These are phyloP conservation scores for Lactarius akahatsu DNA, from an alignment of 768 basidiomycete genomes.

Conservation along the genomic window DNA sequence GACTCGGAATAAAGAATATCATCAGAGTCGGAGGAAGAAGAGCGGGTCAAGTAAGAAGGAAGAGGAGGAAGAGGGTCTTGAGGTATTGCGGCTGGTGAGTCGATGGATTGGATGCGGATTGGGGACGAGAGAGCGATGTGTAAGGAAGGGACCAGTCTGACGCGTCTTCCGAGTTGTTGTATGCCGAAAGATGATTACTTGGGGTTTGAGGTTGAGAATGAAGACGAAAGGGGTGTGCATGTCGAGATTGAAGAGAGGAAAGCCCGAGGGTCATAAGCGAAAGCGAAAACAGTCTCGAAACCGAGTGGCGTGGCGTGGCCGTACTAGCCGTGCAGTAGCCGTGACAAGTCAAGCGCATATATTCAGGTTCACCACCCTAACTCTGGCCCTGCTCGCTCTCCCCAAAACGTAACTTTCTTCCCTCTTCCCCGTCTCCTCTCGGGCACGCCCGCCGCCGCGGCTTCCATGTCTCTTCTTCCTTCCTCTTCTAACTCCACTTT, in stretches of 20 bases:
- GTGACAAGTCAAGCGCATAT: slow-evolving; percentile 61
- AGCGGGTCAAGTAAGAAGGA: slow-evolving; percentile 41
- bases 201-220: slow-evolving; percentile 29
- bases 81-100: slow-evolving; percentile 33
- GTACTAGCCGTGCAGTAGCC: neutral
- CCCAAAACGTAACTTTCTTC: slow-evolving; percentile 70
- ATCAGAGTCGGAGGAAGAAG: slow-evolving; percentile 43
- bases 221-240: slow-evolving; percentile 32
- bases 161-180: slow-evolving; percentile 29
- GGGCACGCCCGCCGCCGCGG: slow-evolving; percentile 14
- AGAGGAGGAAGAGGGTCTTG: slow-evolving; percentile 33
- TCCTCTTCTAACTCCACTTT: slow-evolving; percentile 51
- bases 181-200: slow-evolving; percentile 21
- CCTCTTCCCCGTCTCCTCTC: slow-evolving; percentile 44
- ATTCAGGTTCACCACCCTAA: slow-evolving; percentile 42
- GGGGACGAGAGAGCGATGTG: slow-evolving; percentile 32
- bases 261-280: slow-evolving; percentile 3
- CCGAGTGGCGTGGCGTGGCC: slow-evolving; percentile 2
- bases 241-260: slow-evolving; percentile 18
- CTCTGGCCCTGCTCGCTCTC: slow-evolving; percentile 46
- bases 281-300: slow-evolving; percentile 7
- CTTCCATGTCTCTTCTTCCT: slow-evolving; percentile 23
- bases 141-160: slow-evolving; percentile 33
- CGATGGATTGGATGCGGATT: slow-evolving; percentile 33
- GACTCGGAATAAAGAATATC: slow-evolving; percentile 41